A percentile compares a stretch with the other conserved stretches of the same genome.
These are phyloP conservation scores for Colletotrichum spaethianum DNA, from an alignment of 2,329 filamentous ascomycete species.

Conservation along the genomic window DNA sequence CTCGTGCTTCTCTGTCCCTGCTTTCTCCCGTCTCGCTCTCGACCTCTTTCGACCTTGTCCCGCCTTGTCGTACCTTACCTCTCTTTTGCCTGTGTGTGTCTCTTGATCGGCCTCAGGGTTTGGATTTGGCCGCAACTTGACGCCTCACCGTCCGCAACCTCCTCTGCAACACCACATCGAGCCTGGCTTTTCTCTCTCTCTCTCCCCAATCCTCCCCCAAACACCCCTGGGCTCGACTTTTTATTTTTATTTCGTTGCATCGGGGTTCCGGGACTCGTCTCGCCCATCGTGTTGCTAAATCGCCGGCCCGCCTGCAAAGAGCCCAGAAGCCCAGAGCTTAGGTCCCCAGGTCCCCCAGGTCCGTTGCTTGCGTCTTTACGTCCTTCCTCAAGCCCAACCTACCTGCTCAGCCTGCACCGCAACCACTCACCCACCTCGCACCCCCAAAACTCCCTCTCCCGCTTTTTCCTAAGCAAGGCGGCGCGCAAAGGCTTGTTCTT, in stretches of 20 bases:
- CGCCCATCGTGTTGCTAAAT: constrained; percentile 3
- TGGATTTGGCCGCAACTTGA: constrained; percentile 27
- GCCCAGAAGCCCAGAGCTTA: constrained; percentile 7
- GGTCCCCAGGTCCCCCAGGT: constrained; percentile 1
- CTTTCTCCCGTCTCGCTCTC: constrained; percentile 19
- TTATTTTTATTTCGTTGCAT: constrained; percentile 5
- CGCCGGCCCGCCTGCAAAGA: constrained; percentile 9
- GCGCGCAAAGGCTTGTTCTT: constrained; percentile 39
- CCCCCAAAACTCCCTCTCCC: constrained; percentile 27
- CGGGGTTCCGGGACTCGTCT: constrained; percentile 4
- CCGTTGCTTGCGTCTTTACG: constrained; percentile 13
- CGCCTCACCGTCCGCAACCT: constrained; percentile 15
- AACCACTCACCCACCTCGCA: constrained; percentile 6
- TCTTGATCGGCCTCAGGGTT: constrained; percentile 22
- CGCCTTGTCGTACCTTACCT: constrained; percentile 10
- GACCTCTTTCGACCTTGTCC: constrained; percentile 15
- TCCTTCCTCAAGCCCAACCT: constrained; percentile 3
- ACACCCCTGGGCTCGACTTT: constrained; percentile 14
- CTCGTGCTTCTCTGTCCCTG: constrained; percentile 34
- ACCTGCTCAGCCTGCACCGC: constrained; percentile 13
- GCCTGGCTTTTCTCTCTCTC: not conserved
- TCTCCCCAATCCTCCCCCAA: constrained; percentile 14
- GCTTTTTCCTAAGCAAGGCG: constrained; percentile 28
- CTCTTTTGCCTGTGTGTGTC: constrained; percentile 7
- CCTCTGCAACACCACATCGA: constrained; percentile 27